Base-by-base conservation (phyloP, 1,284 basidiomycete species). In the Porogramme epimiltina region DNA sequence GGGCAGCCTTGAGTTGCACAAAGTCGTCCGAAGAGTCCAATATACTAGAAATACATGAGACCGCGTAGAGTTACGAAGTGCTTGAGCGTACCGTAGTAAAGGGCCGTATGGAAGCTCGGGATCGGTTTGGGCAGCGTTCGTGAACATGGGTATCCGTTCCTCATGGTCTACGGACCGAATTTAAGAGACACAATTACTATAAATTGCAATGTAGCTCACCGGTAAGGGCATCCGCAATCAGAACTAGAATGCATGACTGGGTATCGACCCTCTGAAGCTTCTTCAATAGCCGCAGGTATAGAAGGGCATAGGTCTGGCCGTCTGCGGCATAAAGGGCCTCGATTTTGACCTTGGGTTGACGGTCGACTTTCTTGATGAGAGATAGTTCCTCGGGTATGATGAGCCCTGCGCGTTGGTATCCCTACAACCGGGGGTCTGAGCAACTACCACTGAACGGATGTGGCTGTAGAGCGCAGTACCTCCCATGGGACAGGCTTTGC, bases 401-500 rank as follows among this genome's bases (percentile, higher is more conserved):
- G 41, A 96, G 84, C 54, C 89, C 94, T 42, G 94, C 95, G 56
- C 96, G 89, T 74, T 97, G 95, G 75, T 98, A 98, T 57, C 92
- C 95, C 68, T 70, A 47, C 42, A 34, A 46, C 42, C 42, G 44
- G 34, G 89, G 92, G 64, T 54, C 57, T 58, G 50, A 58, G 54
- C 42, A 46, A 47, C 42, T 52, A 48, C 37, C 36, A 36, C 48
- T 39, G 38, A 41, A 37, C 24, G 45, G 41, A 41, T 31, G 28
- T 28, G 40, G 45, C 49, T 44, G 57, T 49, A 47, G 51, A 41
- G 28, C 41, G 42, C 31, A 37, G 45, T 45, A 95, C 94, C 85
- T 98, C 95, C 95, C 95, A 99, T 58, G 95, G 94, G 39, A 98
- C 93, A 4, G 89, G 88, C 67, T 95, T 95, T 10, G 88, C 80